Percentiles rank a stretch among this genome's conserved stretches.
phyloP scores from a whole-genome alignment of 495 filamentous ascomycete species.

The Chaetomidium leptoderma region DNA sequence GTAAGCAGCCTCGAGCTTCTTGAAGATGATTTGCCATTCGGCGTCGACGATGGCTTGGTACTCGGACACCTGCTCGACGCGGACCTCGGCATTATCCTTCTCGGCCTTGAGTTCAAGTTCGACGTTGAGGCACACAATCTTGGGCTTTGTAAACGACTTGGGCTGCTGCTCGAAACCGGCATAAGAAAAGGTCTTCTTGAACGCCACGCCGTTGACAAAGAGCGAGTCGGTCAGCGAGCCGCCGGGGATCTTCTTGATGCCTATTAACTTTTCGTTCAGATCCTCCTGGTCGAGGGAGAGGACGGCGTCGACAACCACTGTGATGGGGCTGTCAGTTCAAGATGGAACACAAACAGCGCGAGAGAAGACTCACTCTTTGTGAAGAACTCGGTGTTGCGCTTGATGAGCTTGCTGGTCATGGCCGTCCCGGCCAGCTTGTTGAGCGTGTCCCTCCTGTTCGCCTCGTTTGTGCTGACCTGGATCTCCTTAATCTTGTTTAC shows the following conservation, averaged over 20 bases:
- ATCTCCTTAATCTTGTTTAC: slow-evolving; percentile 99
- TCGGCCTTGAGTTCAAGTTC: slow-evolving; percentile 97
- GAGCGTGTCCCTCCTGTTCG: slow-evolving; percentile 84
- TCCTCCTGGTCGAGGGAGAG: slow-evolving; percentile 95
- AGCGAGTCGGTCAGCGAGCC: slow-evolving; percentile 95
- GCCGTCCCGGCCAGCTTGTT: slow-evolving; percentile 89
- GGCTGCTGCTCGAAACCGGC: slow-evolving; percentile 99
- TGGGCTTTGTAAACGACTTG: slow-evolving; percentile 87
- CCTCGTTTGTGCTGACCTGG: slow-evolving; percentile 77
- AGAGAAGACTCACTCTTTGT: slow-evolving; percentile 68
- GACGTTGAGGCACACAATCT: slow-evolving; percentile 94
- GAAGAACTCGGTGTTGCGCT: slow-evolving; percentile 94
- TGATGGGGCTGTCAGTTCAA: slow-evolving; percentile 5
- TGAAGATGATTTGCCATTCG: slow-evolving; percentile 99
- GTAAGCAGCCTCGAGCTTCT: slow-evolving; percentile 92
- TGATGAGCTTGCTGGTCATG: slow-evolving; percentile 99
- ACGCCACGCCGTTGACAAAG: slow-evolving; percentile 96
- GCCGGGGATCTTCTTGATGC: slow-evolving; percentile 95
- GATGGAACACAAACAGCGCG: neutral
- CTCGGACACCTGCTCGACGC: slow-evolving; percentile 96
- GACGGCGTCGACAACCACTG: slow-evolving; percentile 97
- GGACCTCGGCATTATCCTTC: slow-evolving; percentile 97
- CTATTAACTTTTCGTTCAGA: slow-evolving; percentile 95
- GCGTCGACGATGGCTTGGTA: slow-evolving; percentile 99
- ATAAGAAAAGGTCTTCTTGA: slow-evolving; percentile 99